Conservation (phyloP, 768 basidiomycete genomes). For the Lentinula sp. region DNA sequence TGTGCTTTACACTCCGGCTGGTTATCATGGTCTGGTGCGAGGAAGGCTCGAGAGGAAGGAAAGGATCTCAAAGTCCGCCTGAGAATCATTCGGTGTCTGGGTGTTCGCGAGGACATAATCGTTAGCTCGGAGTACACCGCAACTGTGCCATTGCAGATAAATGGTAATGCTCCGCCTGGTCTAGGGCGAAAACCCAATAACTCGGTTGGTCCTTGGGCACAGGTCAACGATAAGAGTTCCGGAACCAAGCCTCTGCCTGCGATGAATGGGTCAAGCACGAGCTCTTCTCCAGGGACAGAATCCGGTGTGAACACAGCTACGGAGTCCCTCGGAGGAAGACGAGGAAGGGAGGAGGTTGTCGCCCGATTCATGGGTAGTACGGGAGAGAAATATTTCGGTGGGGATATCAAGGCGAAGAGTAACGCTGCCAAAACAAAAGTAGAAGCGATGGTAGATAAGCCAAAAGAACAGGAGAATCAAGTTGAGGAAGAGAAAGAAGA, state of each 20-base stretch:
- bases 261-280: constrained; percentile 32
- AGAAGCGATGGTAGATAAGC: neutral
- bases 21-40: constrained; percentile 39
- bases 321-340: neutral
- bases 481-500: neutral
- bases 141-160: neutral
- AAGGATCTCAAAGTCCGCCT: constrained; percentile 35
- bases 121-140: too few relatives aligned
- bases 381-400: constrained; percentile 24
- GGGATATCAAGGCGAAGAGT: neutral
- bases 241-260: neutral
- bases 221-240: neutral
- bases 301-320: constrained; percentile 20
- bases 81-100: constrained; percentile 31
- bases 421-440: neutral
- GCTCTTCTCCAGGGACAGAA: constrained; percentile 41
- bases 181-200: too few relatives aligned
- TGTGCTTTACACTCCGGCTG: constrained; percentile 66
- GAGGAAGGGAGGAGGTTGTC: constrained; percentile 19
- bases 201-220: neutral
- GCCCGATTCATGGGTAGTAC: constrained; percentile 35
- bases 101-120: neutral
- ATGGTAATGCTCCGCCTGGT: neutral
- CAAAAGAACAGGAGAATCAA: neutral
- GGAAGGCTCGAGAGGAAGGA: constrained; percentile 29